Conservation (phyloP, 2,329 filamentous ascomycete species). For the Aciculosporium take region DNA sequence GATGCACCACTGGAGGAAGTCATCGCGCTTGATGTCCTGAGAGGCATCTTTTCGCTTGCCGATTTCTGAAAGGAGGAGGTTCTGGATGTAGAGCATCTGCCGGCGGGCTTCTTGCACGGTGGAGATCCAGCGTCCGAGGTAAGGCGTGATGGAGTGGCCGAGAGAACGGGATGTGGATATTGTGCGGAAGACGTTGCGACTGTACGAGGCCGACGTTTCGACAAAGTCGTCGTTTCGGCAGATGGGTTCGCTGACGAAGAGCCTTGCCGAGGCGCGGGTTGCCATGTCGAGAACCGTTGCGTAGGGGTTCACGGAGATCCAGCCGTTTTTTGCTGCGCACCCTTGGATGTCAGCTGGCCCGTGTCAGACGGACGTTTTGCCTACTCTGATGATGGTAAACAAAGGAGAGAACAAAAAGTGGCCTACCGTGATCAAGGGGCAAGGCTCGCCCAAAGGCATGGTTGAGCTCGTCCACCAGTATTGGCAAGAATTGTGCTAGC, state of each 20-base stretch:
- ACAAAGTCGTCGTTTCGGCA: conserved; percentile 8
- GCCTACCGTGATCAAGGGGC: neutral
- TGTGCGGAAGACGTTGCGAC: conserved; percentile 8
- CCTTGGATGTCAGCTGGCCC: too few species aligned
- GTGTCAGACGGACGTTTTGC: too few species aligned
- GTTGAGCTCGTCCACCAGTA: conserved; percentile 8
- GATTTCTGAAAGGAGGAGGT: conserved; percentile 6
- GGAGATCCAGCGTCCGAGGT: conserved; percentile 3
- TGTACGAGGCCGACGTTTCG: conserved; percentile 7
- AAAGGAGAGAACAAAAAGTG: neutral
- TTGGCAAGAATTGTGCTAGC: conserved; percentile 7
- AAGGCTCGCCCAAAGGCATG: conserved; percentile 6
- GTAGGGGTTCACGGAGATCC: conserved; percentile 6
- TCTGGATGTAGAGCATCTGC: conserved; percentile 7
- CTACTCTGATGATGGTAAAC: neutral
- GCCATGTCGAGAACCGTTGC: conserved; percentile 7
- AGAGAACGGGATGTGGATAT: conserved; percentile 7
- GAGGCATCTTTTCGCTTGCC: conserved; percentile 1
- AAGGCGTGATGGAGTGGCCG: conserved; percentile 1
- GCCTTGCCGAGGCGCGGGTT: conserved; percentile 7
- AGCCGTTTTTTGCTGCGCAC: neutral
- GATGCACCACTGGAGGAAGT: conserved; percentile 10
- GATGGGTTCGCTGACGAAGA: conserved; percentile 8
- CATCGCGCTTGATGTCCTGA: conserved; percentile 6
- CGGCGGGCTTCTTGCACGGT: conserved; percentile 5